Percentiles rank a stretch among this genome's conserved stretches.
Evolutionary conservation across 2,329 filamentous ascomycete genomes (phyloP).

Genomic region (Laburnicola sp.): DNA sequence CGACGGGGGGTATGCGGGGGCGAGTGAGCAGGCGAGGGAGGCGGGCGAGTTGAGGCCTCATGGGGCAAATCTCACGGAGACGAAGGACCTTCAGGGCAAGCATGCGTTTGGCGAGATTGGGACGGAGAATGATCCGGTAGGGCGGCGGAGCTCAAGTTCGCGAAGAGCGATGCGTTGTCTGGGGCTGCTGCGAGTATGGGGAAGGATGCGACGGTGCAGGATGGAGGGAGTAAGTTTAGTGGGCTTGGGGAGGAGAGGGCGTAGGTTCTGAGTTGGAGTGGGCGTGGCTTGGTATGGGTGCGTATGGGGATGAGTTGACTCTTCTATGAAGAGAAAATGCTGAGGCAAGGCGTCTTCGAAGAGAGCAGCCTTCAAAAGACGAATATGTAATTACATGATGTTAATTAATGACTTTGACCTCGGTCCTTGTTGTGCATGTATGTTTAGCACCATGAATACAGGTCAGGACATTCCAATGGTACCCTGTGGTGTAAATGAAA

Average conservation of each 20-base stretch:
- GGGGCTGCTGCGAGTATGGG: conserved; percentile 28
- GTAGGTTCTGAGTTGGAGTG: background rate
- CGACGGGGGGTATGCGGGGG: conserved; percentile 46
- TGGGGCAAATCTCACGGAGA: conserved; percentile 56
- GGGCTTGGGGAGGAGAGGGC: conserved; percentile 17
- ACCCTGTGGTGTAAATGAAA: too few relatives aligned
- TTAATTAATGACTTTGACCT: too few relatives aligned
- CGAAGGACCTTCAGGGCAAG: conserved; percentile 29
- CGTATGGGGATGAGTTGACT: too few relatives aligned
- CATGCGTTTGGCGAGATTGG: conserved; percentile 53
- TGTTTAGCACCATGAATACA: too few relatives aligned
- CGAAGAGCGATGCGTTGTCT: conserved; percentile 37
- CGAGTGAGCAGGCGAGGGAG: conserved; percentile 30
- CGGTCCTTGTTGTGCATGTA: too few relatives aligned
- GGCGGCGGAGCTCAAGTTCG: conserved; percentile 48
- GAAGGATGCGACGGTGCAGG: conserved; percentile 20
- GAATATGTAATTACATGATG: too few relatives aligned
- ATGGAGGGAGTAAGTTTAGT: conserved; percentile 29
- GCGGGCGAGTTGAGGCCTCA: conserved; percentile 50
- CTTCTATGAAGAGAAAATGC: too few relatives aligned
- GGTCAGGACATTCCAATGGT: too few relatives aligned
- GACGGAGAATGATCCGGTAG: conserved; percentile 58
- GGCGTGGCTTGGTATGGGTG: too few relatives aligned
- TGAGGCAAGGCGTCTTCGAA: too few relatives aligned
- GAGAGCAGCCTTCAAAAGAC: too few relatives aligned